Percentiles rank a stretch among this genome's conserved stretches.
Evolutionary conservation across 2,329 filamentous ascomycete genomes (phyloP).

Genomic region (Aspergillus terreus): DNA sequence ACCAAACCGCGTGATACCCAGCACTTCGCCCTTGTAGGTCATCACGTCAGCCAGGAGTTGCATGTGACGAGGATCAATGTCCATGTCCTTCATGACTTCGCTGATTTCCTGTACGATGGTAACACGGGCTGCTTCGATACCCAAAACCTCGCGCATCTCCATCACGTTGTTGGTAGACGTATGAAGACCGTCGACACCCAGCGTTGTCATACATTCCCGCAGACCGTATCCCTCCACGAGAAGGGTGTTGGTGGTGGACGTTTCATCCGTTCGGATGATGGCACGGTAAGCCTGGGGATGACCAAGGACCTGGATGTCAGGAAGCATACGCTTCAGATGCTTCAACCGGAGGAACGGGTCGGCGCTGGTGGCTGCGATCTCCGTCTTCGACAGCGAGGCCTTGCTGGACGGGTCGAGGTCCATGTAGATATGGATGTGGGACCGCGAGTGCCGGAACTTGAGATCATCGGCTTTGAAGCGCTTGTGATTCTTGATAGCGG

Average conservation of each 20-base stretch:
- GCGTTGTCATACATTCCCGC: conserved; percentile 84
- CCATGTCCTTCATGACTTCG: conserved; percentile 88
- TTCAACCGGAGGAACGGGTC: conserved; percentile 64
- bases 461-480: conserved; percentile 69
- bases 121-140: conserved; percentile 86
- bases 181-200: conserved; percentile 76
- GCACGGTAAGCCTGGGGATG: conserved; percentile 82
- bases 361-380: conserved; percentile 40
- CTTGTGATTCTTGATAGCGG: conserved; percentile 73
- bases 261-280: conserved; percentile 78
- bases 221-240: conserved; percentile 93
- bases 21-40: conserved; percentile 96
- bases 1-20: conserved; percentile 95
- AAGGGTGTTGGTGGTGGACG: conserved; percentile 66
- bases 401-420: conserved; percentile 41
- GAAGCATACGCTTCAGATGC: conserved; percentile 76
- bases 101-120: conserved; percentile 89
- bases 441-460: conserved; percentile 47
- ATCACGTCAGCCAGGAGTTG: conserved; percentile 95
- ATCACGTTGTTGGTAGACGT: conserved; percentile 83
- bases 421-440: conserved; percentile 70
- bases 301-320: conserved; percentile 80
- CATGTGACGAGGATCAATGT: conserved; percentile 97
- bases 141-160: conserved; percentile 81
- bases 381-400: conserved; percentile 36